Percentiles rank a stretch among this genome's conserved stretches.
phyloP scores from a whole-genome alignment of 2,329 filamentous ascomycete species.

The Pseudogymnoascus sp. region DNA sequence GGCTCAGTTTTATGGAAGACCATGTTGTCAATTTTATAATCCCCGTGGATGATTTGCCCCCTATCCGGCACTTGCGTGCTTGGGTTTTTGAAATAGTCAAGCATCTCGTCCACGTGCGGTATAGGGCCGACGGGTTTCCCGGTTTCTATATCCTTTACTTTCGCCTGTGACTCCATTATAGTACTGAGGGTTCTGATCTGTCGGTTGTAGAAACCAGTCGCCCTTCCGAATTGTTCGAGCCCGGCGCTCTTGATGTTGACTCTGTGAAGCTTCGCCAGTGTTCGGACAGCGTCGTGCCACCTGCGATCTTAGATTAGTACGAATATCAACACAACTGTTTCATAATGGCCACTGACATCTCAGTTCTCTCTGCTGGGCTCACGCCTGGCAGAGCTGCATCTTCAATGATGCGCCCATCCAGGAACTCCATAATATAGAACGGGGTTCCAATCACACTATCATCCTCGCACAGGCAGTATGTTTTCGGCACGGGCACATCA shows the following conservation, averaged over 20 bases:
- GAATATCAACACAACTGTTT: neutral
- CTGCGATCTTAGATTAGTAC: constrained; percentile 29
- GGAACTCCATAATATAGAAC: constrained; percentile 96
- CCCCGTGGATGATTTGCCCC: constrained; percentile 78
- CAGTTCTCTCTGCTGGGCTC: constrained; percentile 57
- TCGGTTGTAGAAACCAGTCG: constrained; percentile 71
- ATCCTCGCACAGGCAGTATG: constrained; percentile 83
- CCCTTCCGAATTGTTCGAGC: constrained; percentile 65
- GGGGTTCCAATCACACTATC: constrained; percentile 71
- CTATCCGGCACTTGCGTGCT: constrained; percentile 67
- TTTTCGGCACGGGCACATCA: constrained; percentile 77
- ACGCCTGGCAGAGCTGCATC: constrained; percentile 75
- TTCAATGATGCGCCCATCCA: constrained; percentile 89
- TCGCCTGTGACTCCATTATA: constrained; percentile 72
- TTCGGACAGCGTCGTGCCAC: constrained; percentile 77
- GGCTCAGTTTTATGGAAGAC: constrained; percentile 86
- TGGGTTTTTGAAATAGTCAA: constrained; percentile 67
- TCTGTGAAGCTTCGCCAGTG: constrained; percentile 77
- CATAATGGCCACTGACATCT: constrained; percentile 48
- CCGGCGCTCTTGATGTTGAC: constrained; percentile 61
- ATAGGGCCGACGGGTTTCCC: constrained; percentile 70
- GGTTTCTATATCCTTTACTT: constrained; percentile 68
- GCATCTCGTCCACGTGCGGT: constrained; percentile 74
- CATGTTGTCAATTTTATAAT: constrained; percentile 92
- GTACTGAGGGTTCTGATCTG: constrained; percentile 77